Base-by-base conservation (phyloP, 768 basidiomycete species). In the Suillus spraguei region DNA sequence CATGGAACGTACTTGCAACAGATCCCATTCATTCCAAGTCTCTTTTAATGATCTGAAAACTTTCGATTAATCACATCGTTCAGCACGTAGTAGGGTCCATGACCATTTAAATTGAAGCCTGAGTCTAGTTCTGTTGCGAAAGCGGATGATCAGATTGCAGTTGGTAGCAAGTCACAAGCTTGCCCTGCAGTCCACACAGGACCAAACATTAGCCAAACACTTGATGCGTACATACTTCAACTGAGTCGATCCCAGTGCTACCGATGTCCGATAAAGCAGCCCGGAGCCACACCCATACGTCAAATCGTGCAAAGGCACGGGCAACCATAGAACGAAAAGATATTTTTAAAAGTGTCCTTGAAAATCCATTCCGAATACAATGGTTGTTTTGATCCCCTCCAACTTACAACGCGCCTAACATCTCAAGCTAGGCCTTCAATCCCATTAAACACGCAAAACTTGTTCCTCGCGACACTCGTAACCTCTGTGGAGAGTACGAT, bases 291-390 rank as follows among this genome's bases (percentile, higher is more conserved):
- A 82, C 77, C 7, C 84, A 88, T 64, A 73, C 75, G 14, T 90
- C 91, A 0, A 90, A 89, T 68, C 86, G 91, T 47, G 85, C 83
- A 35, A 87, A 80, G 66, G 72, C 76, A 28, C 78, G 78, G n/a
- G 64, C 74, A 10, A 20, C 39, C 24, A 39, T 69, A 17, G 90
- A 92, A 28, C 84, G 81, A 53, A 93, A 87, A 69, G 76, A 28
- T 28, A 28, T 28, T 28, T 92, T 86, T 77, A 92, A 86, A 66
- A 82, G 84, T 63, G 87, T 89, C 0, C 81, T 82, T 28, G 56
- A 58, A 20, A 58, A 58, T 41, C 56, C 56, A 41, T 58, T 58
- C 28, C 56, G 56, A 13, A 78, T 93, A 17, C 72, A 76, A 71
- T 94, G 92, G 92, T 53, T 33, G 20, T 35, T 49, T 38, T 63